Base-by-base conservation (phyloP, 2,329 filamentous ascomycete genomes). In the Aaosphaeria pasadenensis region DNA sequence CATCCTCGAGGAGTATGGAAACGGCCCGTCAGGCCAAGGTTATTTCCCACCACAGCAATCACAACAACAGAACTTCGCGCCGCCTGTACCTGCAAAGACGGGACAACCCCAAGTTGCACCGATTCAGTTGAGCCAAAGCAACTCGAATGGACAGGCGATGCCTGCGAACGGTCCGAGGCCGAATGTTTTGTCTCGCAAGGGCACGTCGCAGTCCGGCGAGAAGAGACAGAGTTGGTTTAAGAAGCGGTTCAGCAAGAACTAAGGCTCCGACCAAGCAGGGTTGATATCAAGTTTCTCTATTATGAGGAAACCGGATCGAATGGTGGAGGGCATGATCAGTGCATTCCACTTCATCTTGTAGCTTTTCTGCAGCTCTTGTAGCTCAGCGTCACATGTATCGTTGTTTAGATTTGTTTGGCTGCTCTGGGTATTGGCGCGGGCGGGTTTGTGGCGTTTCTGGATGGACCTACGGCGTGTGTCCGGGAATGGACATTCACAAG, bases 191-290 rank as follows among this genome's bases (percentile, higher is more conserved):
- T 52, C 57, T 7, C 64, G 64, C 30, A 62, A 62, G 33, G 57
- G 49, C 42, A 53, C 53, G 7, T 62, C 64, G 28, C 36, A 51
- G 7, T 36, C 13, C 31, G 17, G 17, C 17, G 87, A 91, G 51
- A 96, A 95, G 78, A 81, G 88, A 55, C 91, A 91, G 79, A 94
- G 91, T 67, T 96, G 91, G 90, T 85, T 97, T 62, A 84, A 88
- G 64, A 83, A 85, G 59, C 81, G 85, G 47, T 94, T 96, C 70
- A 94, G 87, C 77, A 91, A 79, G 71, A 75, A 73, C 42, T 74
- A 70, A 59, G 33, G 13, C 33, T 36, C 13, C 9, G 33, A 36
- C 33, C 13, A 9, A 36, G 33, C 30, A 30, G 42, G 30, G 30
- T 13, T 9, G 30, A 35, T 36, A 11, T 36, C 33, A 36, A 13